These are phyloP conservation scores for Brassica napus DNA, from an alignment of 345 rosid genomes.

Conservation along the genomic window DNA sequence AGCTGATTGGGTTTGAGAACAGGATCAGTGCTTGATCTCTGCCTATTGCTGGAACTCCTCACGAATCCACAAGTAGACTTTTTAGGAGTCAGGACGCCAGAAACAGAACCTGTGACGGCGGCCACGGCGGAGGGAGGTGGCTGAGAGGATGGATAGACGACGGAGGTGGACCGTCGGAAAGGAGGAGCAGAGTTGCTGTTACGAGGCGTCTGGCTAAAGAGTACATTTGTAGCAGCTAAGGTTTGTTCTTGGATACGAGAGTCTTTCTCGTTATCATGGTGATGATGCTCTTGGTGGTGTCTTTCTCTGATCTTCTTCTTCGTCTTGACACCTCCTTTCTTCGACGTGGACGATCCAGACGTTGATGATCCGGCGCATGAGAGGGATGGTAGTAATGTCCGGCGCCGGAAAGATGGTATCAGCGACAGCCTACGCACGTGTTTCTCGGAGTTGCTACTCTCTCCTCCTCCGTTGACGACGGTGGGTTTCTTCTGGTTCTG, in stretches of 20 bases:
- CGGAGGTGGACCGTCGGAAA: conserved; percentile 77
- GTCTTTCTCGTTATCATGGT: conserved; percentile 45
- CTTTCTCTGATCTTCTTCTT: conserved; percentile 45
- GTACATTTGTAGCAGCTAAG: conserved; percentile 71
- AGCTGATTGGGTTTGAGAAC: conserved; percentile 87
- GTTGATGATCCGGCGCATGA: conserved; percentile 41
- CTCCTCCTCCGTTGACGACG: conserved; percentile 25
- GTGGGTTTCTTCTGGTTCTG: conserved; percentile 38
- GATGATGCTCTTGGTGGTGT: conserved; percentile 36
- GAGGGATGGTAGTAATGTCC: conserved; percentile 38
- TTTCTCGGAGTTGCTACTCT: conserved; percentile 24
- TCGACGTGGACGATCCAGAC: conserved; percentile 32
- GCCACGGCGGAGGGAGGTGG: conserved; percentile 21
- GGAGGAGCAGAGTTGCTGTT: conserved; percentile 54
- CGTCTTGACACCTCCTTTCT: conserved; percentile 33
- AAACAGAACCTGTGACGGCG: conserved; percentile 28
- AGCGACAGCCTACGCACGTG: conserved; percentile 30
- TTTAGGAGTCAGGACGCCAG: conserved; percentile 57
- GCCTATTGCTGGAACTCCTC: conserved; percentile 86
- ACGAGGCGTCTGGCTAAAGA: conserved; percentile 63
- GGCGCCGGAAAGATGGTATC: conserved; percentile 38
- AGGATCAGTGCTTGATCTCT: conserved; percentile 85
- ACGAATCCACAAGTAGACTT: conserved; percentile 47
- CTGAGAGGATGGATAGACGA: conserved; percentile 54
- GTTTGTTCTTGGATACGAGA: conserved; percentile 72